Evolutionary conservation across 2,329 filamentous ascomycete genomes (phyloP), one percentile per base, ranked within the genome.

Genomic region (Cucurbitaria berberidis): DNA sequence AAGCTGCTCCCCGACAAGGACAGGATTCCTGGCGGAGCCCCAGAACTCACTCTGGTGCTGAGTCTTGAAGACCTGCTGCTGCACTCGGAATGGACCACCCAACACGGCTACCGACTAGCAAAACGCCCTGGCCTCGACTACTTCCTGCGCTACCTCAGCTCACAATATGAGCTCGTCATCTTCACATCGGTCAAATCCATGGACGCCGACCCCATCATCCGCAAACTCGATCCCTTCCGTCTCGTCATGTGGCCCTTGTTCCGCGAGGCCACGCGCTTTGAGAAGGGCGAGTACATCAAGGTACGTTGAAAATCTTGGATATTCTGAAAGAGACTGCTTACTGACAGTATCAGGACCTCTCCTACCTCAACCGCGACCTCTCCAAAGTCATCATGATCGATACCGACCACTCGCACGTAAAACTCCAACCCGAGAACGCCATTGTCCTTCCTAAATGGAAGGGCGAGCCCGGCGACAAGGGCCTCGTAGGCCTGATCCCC

Each of bases 71-170:
- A 99, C 74, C 84, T 99, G 67, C 84, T 99, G 48, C 86, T 99
- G 26, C 93, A 97, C 78, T 96, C 90, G 70, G 91, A 96, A 74
- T 99, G 95, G 95, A 86, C 87, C 21, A 86, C 93, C 51, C 91
- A 98, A 74, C 89, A 97, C 71, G 95, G 95, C 53, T 99, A 95
- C 92, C 87, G 93, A 63, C 84, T 96, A 57, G 95, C 95, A 24
- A 99, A 99, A 81, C 86, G 95, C 44, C 95, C 95, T 30, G 95
- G 95, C 40, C 85, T 96, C 57, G 95, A 99, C 78, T 99, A 99
- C 80, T 99, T 99, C 80, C 80, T 99, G 60, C 90, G 91, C 70
- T 99, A 99, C 76, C 84, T 99, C 43, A 93, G 90, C 77, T 93
- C 97, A 76, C 98, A 99, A 82, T 99, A 97, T 73, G 95, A 99